Evolutionary conservation across 2,329 filamentous ascomycete species (phyloP), one percentile per base, ranked within the genome.

Genomic region (Fonsecaea nubica): DNA sequence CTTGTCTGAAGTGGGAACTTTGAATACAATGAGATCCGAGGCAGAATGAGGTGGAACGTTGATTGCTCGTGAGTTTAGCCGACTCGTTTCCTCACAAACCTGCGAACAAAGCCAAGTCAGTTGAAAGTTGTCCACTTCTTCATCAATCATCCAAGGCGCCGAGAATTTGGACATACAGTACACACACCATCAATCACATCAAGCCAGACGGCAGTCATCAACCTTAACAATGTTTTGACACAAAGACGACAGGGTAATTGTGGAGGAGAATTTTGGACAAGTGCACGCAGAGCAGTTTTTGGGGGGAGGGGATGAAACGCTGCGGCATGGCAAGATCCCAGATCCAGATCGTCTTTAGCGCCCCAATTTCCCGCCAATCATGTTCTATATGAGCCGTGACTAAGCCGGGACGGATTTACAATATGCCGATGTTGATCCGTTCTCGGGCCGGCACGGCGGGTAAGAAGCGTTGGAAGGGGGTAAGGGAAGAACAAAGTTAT

Each of bases 221-320:
- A 25, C 45, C 21, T 33, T 13, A 36, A 38, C 58, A 54, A 40
- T 35, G 12, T 5, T n/a, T 32, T 30, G 21, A 53, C 45, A 13
- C 25, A 33, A 42, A 33, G 5, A 50, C 45, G 21, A 59, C 42
- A 59, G 30, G 42, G 30, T 36, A 30, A 33, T 12, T 6, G 45
- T 32, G 45, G 38, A 59, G 42, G 57, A 42, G 40, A 59, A 32
- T 59, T 48, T 59, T 25, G 57, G 30, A 59, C 57, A 33, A 55
- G n/a, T 35, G 53, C 50, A n/a, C 35, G 53, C 35, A 40, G 36
- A 58, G 21, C 55, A 54, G 18, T 53, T 21, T 61, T 61, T 48
- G 30, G 58, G 52, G 33, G 52, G 58, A 45, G 52, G 45, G 52
- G 52, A 38, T 53, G 58, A 61, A 61, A 53, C 58, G 53, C 58